These are phyloP conservation scores for Penicillium rolfsii DNA, from an alignment of 2,329 filamentous ascomycete species.

Conservation along the genomic window DNA sequence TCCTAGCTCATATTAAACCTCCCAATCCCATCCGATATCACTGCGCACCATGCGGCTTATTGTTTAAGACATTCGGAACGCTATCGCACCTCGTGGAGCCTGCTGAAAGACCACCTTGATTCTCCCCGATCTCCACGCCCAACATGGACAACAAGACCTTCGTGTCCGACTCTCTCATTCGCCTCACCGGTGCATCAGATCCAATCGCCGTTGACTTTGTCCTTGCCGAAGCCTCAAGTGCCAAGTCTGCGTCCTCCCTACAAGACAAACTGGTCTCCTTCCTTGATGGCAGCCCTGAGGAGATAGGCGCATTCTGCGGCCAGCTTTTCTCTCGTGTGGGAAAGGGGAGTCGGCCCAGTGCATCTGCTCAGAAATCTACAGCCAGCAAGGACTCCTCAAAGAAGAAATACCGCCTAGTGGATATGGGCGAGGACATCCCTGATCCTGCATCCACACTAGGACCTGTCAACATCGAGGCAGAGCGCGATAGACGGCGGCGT, in stretches of 20 bases:
- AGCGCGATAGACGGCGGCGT: conserved; percentile 39
- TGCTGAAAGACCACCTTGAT: conserved; percentile 1
- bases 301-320: conserved; percentile 52
- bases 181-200: conserved; percentile 59
- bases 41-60: neutral
- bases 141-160: conserved; percentile 47
- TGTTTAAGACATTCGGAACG: conserved; percentile 8
- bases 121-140: conserved; percentile 1
- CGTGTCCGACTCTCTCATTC: conserved; percentile 56
- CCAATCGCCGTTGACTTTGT: conserved; percentile 61
- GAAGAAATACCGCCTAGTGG: conserved; percentile 58
- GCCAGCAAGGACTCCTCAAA: conserved; percentile 39
- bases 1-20: neutral
- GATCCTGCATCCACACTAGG: conserved; percentile 37
- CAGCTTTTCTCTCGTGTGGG: conserved; percentile 48
- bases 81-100: neutral
- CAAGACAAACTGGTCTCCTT: conserved; percentile 57
- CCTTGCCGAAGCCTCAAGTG: conserved; percentile 56
- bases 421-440: conserved; percentile 55
- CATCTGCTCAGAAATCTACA: conserved; percentile 17
- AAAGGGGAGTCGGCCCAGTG: conserved; percentile 25
- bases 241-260: conserved; percentile 53
- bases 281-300: conserved; percentile 53
- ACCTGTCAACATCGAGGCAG: conserved; percentile 42
- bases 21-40: neutral